Base-by-base conservation (phyloP, 345 rosid species). In the Linum trigynum region DNA sequence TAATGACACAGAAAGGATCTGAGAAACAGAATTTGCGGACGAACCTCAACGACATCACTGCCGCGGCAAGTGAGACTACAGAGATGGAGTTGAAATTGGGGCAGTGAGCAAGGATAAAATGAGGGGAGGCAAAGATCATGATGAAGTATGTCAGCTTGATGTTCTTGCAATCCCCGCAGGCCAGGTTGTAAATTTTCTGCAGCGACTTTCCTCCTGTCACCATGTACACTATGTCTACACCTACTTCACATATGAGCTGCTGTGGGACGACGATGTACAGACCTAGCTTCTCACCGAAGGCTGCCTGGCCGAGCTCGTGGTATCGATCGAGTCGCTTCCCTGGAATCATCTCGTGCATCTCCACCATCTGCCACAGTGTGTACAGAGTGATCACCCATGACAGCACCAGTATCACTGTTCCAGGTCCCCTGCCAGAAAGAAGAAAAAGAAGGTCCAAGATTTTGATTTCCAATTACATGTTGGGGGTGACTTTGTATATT, bases 291-390 rank as follows among this genome's bases (percentile, higher is more conserved):
- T 88, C 81, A 2, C 96, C 96, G 53, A 89, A 89, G 2, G 90
- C 96, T 37, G 84, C 10, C 65, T 89, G 96, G n/a, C 96, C 92
- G 64, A 89, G 79, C 68, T 89, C 96, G 61, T 86, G 96, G 67
- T 89, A 89, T 58, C 96, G 76, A 38, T 86, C 92, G 11, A 89
- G 86, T 38, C 96, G 76, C 58, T 64, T 83, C 1, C 96, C 92
- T 0, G 96, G 88, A 16, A 86, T 88, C 96, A 84, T 84, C 63
- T 89, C 96, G 50, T 89, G 96, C 96, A 89, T 89, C 67, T 89
- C 92, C 59, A 89, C 96, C 96, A 89, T 89, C 68, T 89, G 96
- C 92, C 96, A 89, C 32, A 89, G 72, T 0, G 96, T 89, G 78
- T 83, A 89, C 1, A 89, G 68, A 10, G 96, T 89, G 68, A 86